These are phyloP conservation scores for Rhipidocladum racemiflorum DNA, from an alignment of 176 grass and related monocot genomes.

Conservation along the genomic window DNA sequence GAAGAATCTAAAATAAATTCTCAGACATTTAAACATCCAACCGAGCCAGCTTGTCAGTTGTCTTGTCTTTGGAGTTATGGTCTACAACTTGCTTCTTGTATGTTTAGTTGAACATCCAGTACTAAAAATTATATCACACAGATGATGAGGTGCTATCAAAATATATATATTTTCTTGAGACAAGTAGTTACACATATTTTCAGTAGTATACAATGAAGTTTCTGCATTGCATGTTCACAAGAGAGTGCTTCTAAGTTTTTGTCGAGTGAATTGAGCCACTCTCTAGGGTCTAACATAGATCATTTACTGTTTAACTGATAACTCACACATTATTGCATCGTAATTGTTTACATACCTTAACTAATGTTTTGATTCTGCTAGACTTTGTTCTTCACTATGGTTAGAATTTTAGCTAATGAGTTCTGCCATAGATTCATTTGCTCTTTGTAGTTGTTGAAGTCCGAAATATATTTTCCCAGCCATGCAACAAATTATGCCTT, in stretches of 20 bases:
- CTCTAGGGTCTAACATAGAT: neutral
- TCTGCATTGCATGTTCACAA: neutral
- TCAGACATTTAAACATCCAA: neutral
- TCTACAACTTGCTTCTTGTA: slow-evolving; percentile 21
- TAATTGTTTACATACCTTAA: neutral
- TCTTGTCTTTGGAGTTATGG: slow-evolving; percentile 20
- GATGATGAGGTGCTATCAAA: neutral
- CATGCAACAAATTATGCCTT: slow-evolving; percentile 8
- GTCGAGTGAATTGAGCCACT: neutral
- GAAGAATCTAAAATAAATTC: neutral
- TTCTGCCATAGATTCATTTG: neutral
- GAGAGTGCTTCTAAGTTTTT: slow-evolving; percentile 7
- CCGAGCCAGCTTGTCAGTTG: neutral
- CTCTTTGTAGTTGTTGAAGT: slow-evolving; percentile 16
- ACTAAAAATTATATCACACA: neutral
- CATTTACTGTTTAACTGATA: slow-evolving; percentile 9
- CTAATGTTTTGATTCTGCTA: neutral
- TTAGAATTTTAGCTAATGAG: neutral
- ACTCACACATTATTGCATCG: neutral
- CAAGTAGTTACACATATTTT: neutral
- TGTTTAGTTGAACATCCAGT: neutral
- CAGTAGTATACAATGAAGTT: neutral
- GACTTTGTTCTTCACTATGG: neutral
- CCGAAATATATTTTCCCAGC: neutral
- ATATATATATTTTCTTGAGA: neutral